Base-by-base conservation (phyloP, 192 early-diverging fungal species). In the Coemansia biformis region DNA sequence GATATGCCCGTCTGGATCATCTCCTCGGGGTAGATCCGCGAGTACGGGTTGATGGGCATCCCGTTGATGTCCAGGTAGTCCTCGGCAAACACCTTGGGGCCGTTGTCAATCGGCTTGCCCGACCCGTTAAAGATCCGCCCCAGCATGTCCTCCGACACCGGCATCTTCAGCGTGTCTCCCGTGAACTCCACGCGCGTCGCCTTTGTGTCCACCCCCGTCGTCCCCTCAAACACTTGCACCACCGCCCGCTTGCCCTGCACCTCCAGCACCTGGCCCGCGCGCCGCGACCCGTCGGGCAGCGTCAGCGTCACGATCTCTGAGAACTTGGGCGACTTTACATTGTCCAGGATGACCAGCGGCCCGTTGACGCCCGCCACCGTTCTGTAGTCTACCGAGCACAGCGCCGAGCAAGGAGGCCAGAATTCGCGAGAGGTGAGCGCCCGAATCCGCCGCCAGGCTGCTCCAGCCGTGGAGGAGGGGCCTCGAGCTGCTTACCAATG, bases 1-100 rank as follows among this genome's bases (percentile, higher is more conserved):
- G 93, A 96, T 48, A 99, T 88, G 62, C 96, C 96, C 10, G 96
- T 99, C 73, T 99, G 96, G 53, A 99, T 96, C 96, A 99, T 99
- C 79, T 99, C 96, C 74, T 99, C 93, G 26, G 96, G 96, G 61
- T 99, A 99, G 50, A 96, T 94, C 68, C 96, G 87, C 35, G 89
- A 93, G 79, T 80, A 99, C n/a, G 96, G 96, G 77, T 99, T 99
- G 78, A 99, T 99, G 15, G 96, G 96, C 48, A 66, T 71, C 11
- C 75, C 63, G 53, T 67, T 66, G 63, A 99, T 95, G 71, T 97
- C 94, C 63, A 99, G 73, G 64, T 92, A 99, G 51, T 99, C 96
- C 60, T 99, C 94, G 24, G 96, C 96, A 81, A 99, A 95, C 35
- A 99, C 94, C 65, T 93, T 96, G 45, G 96, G 96, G n/a, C 96